phyloP scores from a whole-genome alignment of 495 filamentous ascomycete species.

The Talaromyces nanjingensis region DNA sequence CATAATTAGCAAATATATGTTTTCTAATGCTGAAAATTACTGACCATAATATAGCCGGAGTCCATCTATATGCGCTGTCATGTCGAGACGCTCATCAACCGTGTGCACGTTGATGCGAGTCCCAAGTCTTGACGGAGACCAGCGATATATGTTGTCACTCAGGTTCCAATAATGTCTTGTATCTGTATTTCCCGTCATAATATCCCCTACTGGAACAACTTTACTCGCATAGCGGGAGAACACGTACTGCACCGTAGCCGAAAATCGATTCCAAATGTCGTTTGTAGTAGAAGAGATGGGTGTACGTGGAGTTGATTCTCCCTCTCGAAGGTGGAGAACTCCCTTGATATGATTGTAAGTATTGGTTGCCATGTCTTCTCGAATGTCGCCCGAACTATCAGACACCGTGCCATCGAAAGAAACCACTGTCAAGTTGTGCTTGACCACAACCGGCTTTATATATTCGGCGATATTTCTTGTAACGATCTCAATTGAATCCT shows the following conservation, averaged over 20 bases:
- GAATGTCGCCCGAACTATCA: constrained; percentile 5
- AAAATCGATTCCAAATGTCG: constrained; percentile 44
- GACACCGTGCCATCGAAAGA: constrained; percentile 29
- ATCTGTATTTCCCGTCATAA: constrained; percentile 72
- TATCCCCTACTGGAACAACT: constrained; percentile 56
- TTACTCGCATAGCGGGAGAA: constrained; percentile 34
- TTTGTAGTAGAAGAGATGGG: constrained; percentile 56
- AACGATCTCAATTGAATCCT: constrained; percentile 48
- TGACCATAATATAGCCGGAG: constrained; percentile 47
- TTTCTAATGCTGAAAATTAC: background rate
- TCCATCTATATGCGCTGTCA: constrained; percentile 49
- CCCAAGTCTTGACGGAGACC: constrained; percentile 41
- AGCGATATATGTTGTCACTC: constrained; percentile 60
- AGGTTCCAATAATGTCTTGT: constrained; percentile 65
- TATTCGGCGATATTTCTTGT: constrained; percentile 32
- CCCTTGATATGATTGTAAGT: background rate
- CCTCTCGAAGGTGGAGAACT: constrained; percentile 24
- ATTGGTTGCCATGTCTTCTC: background rate
- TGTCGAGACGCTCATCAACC: constrained; percentile 51
- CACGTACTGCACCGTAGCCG: constrained; percentile 55
- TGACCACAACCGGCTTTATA: background rate
- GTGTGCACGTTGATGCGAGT: constrained; percentile 50
- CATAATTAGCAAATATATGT: background rate
- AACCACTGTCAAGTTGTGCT: constrained; percentile 44
- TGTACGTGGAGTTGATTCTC: constrained; percentile 24